Conservation (phyloP, 2,329 filamentous ascomycete genomes). For the Periconia digitata region DNA sequence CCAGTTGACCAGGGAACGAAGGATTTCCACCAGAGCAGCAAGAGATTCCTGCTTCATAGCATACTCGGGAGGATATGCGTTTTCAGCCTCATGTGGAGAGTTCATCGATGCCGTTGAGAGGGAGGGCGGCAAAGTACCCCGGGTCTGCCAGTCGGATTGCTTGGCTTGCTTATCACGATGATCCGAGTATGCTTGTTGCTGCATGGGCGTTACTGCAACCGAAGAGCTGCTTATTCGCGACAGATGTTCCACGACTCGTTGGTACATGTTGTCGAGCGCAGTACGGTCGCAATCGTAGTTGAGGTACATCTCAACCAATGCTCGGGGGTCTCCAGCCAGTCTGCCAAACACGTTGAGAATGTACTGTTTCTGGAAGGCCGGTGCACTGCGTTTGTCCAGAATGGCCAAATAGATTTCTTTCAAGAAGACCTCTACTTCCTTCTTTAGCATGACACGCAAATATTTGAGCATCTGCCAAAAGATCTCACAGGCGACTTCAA, state of each 20-base stretch:
- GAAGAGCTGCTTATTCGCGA: constrained; percentile 82
- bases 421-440: constrained; percentile 96
- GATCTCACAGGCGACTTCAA: constrained; percentile 94
- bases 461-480: constrained; percentile 97
- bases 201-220: constrained; percentile 70
- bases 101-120: constrained; percentile 77
- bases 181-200: constrained; percentile 88
- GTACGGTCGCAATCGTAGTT: constrained; percentile 98
- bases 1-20: constrained; percentile 92
- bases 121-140: constrained; percentile 81
- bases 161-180: constrained; percentile 64
- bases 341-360: constrained; percentile 85
- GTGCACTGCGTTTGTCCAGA: constrained; percentile 82
- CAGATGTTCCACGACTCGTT: constrained; percentile 88
- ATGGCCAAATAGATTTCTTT: constrained; percentile 97
- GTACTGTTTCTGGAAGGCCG: constrained; percentile 86
- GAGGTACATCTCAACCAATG: constrained; percentile 90
- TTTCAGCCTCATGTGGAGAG: constrained; percentile 58
- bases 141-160: constrained; percentile 79
- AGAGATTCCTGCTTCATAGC: constrained; percentile 86
- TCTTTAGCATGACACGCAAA: constrained; percentile 93
- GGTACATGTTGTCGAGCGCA: constrained; percentile 93
- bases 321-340: constrained; percentile 81
- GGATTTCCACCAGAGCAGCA: constrained; percentile 82
- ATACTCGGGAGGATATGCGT: constrained; percentile 83